These are phyloP conservation scores for Populus alba DNA, from an alignment of 345 rosid genomes.

Conservation along the genomic window DNA sequence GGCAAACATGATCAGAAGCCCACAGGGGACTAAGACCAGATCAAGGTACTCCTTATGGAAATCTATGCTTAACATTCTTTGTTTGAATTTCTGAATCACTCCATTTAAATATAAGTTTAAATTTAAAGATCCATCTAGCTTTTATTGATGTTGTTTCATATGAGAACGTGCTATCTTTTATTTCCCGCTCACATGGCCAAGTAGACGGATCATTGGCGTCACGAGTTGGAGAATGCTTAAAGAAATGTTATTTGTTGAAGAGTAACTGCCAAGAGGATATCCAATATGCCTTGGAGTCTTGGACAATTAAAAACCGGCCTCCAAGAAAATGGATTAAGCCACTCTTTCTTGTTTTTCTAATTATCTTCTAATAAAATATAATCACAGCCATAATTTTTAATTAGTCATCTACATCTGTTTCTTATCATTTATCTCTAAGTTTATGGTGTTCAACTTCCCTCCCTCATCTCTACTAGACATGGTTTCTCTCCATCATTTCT, in stretches of 20 bases:
- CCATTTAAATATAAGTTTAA: background rate
- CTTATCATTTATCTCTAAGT: background rate
- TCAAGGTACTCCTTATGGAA: slow-evolving; percentile 18
- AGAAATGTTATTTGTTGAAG: background rate
- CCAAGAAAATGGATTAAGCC: too few relatives aligned
- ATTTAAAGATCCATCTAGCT: background rate
- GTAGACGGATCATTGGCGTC: too few relatives aligned
- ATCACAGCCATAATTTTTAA: background rate
- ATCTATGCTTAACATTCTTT: background rate
- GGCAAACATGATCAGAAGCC: slow-evolving; percentile 24
- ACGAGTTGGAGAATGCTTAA: background rate
- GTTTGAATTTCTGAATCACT: background rate
- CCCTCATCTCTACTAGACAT: background rate
- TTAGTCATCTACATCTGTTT: background rate
- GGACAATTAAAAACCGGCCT: too few relatives aligned
- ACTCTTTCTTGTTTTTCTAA: too few relatives aligned
- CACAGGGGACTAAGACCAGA: slow-evolving; percentile 28
- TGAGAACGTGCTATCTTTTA: slow-evolving; percentile 11
- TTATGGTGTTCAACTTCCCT: background rate
- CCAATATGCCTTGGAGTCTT: too few relatives aligned
- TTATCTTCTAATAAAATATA: background rate
- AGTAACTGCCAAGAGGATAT: too few relatives aligned
- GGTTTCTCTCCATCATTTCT: too few relatives aligned
- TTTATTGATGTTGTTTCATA: background rate
- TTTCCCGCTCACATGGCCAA: background rate